A percentile compares a stretch with the other conserved stretches of the same genome.
These are phyloP conservation scores for Trypanosomatidae sp. DNA, from an alignment of 208 protist genomes.

Conservation along the genomic window DNA sequence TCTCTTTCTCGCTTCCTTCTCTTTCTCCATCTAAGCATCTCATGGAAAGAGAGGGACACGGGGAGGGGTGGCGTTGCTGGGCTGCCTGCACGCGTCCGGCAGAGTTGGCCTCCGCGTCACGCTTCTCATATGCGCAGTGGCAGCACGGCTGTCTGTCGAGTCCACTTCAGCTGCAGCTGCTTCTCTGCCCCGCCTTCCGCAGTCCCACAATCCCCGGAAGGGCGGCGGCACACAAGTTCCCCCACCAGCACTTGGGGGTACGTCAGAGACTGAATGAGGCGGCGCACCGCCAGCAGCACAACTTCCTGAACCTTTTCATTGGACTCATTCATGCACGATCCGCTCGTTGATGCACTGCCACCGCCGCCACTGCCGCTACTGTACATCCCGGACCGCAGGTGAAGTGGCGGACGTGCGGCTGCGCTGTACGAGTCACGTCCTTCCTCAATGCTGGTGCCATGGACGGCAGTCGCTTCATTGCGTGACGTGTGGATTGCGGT, in stretches of 20 bases:
- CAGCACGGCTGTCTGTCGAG: slow-evolving; percentile 42
- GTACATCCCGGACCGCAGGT: neutral
- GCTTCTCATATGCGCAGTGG: slow-evolving; percentile 41
- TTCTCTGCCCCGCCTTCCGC: neutral
- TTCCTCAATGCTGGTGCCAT: neutral
- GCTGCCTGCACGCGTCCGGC: neutral
- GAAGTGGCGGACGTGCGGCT: slow-evolving; percentile 7
- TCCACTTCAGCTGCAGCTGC: slow-evolving; percentile 39
- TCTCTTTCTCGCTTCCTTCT: no score
- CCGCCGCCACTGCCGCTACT: neutral
- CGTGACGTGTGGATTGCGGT: slow-evolving; percentile 23
- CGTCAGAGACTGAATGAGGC: slow-evolving; percentile 53
- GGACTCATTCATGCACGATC: slow-evolving; percentile 25
- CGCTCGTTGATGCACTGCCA: neutral
- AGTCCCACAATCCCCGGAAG: neutral
- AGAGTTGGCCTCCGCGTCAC: neutral
- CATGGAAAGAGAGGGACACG: neutral
- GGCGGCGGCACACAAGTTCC: slow-evolving; percentile 10
- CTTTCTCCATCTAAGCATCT: neutral
- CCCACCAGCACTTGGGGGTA: slow-evolving; percentile 70
- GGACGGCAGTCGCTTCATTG: slow-evolving; percentile 14
- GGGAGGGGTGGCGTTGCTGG: neutral
- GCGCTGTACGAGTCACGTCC: neutral
- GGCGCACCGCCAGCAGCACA: slow-evolving; percentile 56
- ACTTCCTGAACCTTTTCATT: slow-evolving; percentile 83